Evolutionary conservation across 2,329 filamentous ascomycete genomes (phyloP).

Genomic region (Rutstroemia sp.): DNA sequence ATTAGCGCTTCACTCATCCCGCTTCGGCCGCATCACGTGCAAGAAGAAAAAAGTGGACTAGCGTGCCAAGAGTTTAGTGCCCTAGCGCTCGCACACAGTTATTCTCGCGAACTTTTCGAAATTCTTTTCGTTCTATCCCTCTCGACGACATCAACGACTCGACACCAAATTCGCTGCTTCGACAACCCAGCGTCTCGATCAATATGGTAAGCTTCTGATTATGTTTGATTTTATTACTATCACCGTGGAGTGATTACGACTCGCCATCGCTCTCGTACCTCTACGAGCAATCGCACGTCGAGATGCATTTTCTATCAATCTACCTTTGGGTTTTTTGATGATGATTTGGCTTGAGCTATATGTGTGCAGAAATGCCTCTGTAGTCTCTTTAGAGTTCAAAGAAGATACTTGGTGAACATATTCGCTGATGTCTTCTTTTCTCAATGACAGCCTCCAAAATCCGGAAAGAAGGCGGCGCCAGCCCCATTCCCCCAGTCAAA

Average conservation of each 20-base stretch:
- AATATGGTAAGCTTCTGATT: constrained; percentile 54
- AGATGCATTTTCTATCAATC: constrained; percentile 28
- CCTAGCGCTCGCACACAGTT: constrained; percentile 14
- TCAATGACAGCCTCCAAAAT: constrained; percentile 99
- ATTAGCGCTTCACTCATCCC: not conserved
- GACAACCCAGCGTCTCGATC: constrained; percentile 40
- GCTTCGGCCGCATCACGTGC: not conserved
- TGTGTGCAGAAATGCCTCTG: constrained; percentile 31
- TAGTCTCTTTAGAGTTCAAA: constrained; percentile 86
- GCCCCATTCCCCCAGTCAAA: constrained; percentile 95
- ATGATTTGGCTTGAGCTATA: constrained; percentile 60
- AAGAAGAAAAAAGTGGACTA: not conserved
- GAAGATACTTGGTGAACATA: constrained; percentile 76
- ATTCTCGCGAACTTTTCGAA: constrained; percentile 7
- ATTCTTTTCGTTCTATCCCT: constrained; percentile 24
- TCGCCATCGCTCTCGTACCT: constrained; percentile 32
- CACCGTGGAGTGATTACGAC: constrained; percentile 23
- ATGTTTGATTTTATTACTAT: constrained; percentile 19
- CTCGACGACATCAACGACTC: constrained; percentile 11
- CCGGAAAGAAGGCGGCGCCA: constrained; percentile 95
- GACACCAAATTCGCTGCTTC: constrained; percentile 26
- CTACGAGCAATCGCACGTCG: constrained; percentile 33
- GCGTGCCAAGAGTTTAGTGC: constrained; percentile 21
- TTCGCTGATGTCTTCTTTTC: constrained; percentile 97
- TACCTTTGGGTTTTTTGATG: constrained; percentile 34